Conservation (phyloP, 2,329 filamentous ascomycete genomes). For the Colletotrichum costaricense region DNA sequence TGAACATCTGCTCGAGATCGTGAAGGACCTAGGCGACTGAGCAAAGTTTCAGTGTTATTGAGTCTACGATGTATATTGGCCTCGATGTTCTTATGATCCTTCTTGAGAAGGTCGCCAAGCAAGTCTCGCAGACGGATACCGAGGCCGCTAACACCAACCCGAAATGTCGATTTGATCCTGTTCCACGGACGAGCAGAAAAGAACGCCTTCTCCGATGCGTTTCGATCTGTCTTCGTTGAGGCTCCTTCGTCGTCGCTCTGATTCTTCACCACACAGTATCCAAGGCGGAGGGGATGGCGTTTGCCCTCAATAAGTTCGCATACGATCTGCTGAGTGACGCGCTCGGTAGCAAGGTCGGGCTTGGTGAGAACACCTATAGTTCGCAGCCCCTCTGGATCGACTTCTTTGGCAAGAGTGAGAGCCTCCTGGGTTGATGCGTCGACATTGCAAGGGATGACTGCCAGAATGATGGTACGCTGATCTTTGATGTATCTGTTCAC, state of each 20-base stretch:
- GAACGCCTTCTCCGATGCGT: constrained; percentile 49
- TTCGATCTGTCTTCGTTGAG: constrained; percentile 45
- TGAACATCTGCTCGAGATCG: constrained; percentile 44
- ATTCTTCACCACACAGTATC: constrained; percentile 62
- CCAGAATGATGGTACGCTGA: constrained; percentile 60
- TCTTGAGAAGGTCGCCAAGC: constrained; percentile 52
- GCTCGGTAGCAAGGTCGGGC: constrained; percentile 64
- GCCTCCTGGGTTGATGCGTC: constrained; percentile 57
- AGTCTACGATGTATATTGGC: constrained; percentile 7
- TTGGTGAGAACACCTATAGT: constrained; percentile 68
- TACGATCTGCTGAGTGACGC: constrained; percentile 49
- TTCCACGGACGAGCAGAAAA: constrained; percentile 52
- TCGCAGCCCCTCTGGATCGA: constrained; percentile 51
- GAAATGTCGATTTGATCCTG: constrained; percentile 40
- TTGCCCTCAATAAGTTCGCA: constrained; percentile 55
- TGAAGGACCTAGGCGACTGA: constrained; percentile 45
- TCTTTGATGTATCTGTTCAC: constrained; percentile 59
- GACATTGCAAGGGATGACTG: constrained; percentile 53
- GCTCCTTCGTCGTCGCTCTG: constrained; percentile 47
- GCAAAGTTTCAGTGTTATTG: neutral
- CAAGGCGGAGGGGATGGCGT: constrained; percentile 54
- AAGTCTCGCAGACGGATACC: constrained; percentile 49
- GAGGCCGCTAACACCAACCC: constrained; percentile 49
- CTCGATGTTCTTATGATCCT: constrained; percentile 23
- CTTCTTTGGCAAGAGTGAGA: constrained; percentile 46